Percentiles rank a stretch among this genome's conserved stretches.
phyloP scores from a whole-genome alignment of 2,329 filamentous ascomycete species.

The Fusarium musae region DNA sequence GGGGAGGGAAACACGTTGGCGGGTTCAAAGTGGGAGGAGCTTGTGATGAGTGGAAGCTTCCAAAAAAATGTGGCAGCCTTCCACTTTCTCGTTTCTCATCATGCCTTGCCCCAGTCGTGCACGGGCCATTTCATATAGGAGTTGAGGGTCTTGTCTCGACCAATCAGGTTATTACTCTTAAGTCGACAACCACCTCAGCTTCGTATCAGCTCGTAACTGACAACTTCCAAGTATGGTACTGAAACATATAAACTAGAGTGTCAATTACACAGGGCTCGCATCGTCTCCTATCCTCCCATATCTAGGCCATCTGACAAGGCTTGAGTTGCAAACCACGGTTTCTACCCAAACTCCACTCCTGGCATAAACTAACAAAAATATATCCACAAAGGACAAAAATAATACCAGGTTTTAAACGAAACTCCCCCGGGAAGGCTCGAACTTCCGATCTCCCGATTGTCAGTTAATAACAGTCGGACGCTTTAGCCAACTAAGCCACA shows the following conservation, averaged over 20 bases:
- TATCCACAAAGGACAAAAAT: constrained; percentile 1
- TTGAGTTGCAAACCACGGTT: neutral
- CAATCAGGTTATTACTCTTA: constrained; percentile 21
- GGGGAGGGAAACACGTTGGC: constrained; percentile 41
- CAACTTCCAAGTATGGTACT: neutral
- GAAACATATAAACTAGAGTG: neutral
- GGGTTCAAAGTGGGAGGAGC: constrained; percentile 46
- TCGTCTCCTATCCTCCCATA: neutral
- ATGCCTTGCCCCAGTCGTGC: constrained; percentile 44
- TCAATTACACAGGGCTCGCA: neutral
- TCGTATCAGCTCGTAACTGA: neutral
- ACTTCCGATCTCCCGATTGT: constrained; percentile 46
- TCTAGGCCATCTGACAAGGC: neutral
- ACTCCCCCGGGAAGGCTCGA: constrained; percentile 46
- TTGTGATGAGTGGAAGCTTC: constrained; percentile 56
- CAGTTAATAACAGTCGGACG: constrained; percentile 39
- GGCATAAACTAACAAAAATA: constrained; percentile 1
- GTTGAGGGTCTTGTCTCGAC: constrained; percentile 15
- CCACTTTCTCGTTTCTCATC: constrained; percentile 33
- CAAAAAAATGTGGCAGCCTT: constrained; percentile 62
- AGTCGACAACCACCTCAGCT: constrained; percentile 4
- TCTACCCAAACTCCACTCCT: neutral
- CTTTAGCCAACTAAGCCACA: constrained; percentile 43
- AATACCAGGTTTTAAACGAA: neutral
- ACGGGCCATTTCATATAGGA: constrained; percentile 41